Evolutionary conservation across 371 early-diverging fungal species (phyloP).

Genomic region (Circinella minor): DNA sequence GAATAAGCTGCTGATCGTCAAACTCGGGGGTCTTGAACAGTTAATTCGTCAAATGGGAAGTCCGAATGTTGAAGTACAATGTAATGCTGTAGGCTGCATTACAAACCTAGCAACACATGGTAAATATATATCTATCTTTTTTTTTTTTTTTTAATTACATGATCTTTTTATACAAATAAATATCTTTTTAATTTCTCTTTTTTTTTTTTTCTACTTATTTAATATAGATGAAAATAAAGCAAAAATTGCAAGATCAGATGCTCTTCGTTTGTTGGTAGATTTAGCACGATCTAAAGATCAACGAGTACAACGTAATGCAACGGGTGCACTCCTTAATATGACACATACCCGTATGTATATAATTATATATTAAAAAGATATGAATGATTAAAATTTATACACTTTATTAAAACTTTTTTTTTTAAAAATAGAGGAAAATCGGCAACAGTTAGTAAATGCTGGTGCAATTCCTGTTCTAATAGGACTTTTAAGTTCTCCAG

Average conservation of each 20-base stretch:
- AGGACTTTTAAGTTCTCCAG: conserved; percentile 76
- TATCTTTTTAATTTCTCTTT: too few relatives aligned
- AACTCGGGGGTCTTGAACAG: conserved; percentile 86
- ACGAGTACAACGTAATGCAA: conserved; percentile 91
- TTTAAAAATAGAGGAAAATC: conserved; percentile 67
- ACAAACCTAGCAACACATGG: conserved; percentile 92
- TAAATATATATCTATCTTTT: conserved; percentile 37
- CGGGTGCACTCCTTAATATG: conserved; percentile 94
- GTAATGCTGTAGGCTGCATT: conserved; percentile 96
- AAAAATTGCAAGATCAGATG: conserved; percentile 86
- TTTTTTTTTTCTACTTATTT: too few relatives aligned
- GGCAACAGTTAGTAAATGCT: conserved; percentile 84
- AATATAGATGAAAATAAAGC: conserved; percentile 85
- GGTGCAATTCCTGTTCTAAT: conserved; percentile 89
- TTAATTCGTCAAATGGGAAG: conserved; percentile 90
- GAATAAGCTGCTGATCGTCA: conserved; percentile 87
- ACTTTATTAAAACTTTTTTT: background rate
- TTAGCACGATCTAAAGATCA: conserved; percentile 86
- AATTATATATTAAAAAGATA: background rate
- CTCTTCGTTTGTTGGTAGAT: conserved; percentile 75
- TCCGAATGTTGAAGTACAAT: conserved; percentile 89
- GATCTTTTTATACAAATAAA: too few relatives aligned
- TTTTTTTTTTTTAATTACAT: too few relatives aligned
- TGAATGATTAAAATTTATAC: background rate
- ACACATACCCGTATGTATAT: conserved; percentile 75